A percentile compares a stretch with the other conserved stretches of the same genome.
Evolutionary conservation across 108 stramenopile genomes (phyloP).

Genomic region (Pseudonitzschia delicatissima): DNA sequence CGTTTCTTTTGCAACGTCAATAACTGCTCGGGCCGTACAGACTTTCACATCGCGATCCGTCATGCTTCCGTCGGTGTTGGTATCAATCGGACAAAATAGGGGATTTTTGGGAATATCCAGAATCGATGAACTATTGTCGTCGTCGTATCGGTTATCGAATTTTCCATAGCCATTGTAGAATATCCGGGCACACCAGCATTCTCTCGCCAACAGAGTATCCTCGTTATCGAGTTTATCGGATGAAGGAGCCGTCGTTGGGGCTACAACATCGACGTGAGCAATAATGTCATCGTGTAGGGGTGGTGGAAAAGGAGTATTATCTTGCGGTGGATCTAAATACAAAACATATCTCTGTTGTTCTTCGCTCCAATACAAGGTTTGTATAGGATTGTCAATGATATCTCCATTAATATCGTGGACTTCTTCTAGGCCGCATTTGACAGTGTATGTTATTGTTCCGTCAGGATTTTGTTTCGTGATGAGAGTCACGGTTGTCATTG

Average conservation of each 20-base stretch:
- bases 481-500: too few species aligned
- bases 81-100: not conserved
- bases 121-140: too few species aligned
- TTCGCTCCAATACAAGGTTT: not conserved
- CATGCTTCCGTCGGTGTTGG: not conserved
- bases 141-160: not conserved
- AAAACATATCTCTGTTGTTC: not conserved
- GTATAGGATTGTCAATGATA: not conserved
- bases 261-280: not conserved
- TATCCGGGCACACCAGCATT: constrained; percentile 4
- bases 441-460: not conserved
- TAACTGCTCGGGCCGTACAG: not conserved
- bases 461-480: too few species aligned
- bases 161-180: not conserved
- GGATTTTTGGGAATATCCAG: too few species aligned
- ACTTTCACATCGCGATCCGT: not conserved
- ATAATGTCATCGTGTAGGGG: not conserved
- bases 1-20: too few species aligned
- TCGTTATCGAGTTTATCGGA: too few species aligned
- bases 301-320: not conserved
- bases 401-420: not conserved
- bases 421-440: not conserved
- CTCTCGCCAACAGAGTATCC: not conserved
- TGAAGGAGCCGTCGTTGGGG: not conserved
- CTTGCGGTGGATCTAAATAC: not conserved